Evolutionary conservation across 176 grass and related monocot species (phyloP), one percentile per base, ranked within the genome.

Genomic region (Carex scoparia): DNA sequence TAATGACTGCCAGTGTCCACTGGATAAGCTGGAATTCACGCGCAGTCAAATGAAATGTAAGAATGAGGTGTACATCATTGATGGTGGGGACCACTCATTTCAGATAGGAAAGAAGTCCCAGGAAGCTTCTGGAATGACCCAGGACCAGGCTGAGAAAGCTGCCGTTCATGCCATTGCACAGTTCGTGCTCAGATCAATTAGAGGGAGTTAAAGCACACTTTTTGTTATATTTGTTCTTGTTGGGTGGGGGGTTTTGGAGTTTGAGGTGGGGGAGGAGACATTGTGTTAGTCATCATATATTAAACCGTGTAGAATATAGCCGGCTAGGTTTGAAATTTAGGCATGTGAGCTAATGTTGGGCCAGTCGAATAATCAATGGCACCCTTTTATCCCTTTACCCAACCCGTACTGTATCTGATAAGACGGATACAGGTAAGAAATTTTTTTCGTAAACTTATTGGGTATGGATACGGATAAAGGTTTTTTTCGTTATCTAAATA

Each of bases 21-120:
- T 91, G 81, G 84, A 94, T 71, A 93, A 67, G 61, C 90, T 97
- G 72, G 79, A 84, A 88, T 69, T 66, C 64, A 90, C 92, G 51
- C 56, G 87, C 15, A 85, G 88, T 85, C 91, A 93, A 61, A 97
- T 97, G 95, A 90, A 33, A 38, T 91, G 91, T 49, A 37, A 88
- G 54, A 93, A 91, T 90, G 88, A 89, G 86, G 38, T 93, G 73
- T 84, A 97, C 79, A 65, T 93, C 75, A 84, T 97, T 85, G 92
- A 90, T 80, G 90, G 94, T 55, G 94, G 94, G 8, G 94, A 97
- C 37, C 94, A 97, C 85, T 94, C 92, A 27, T 90, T 97, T 65
- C 90, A 97, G 74, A 86, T 93, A 0, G 83, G 92, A 51, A 94
- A 94, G 85, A 97, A 86, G 27, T 83, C 83, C 82, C 95, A 90